These are phyloP conservation scores for Aegilops bicornis DNA, from an alignment of 176 grass and related monocot genomes.

Conservation along the genomic window DNA sequence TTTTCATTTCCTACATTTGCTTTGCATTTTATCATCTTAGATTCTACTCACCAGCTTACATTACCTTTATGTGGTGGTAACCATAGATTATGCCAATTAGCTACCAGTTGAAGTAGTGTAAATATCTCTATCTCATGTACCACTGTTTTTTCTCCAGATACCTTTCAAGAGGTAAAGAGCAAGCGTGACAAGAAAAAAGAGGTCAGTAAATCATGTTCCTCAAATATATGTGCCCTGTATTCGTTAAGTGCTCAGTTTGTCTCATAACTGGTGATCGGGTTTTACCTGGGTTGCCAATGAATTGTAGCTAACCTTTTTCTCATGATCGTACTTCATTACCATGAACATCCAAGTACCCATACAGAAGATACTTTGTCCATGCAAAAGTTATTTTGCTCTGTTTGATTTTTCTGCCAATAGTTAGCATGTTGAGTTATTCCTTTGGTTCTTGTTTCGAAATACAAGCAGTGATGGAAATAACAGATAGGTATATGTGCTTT, in stretches of 20 bases:
- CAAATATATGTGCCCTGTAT: background rate
- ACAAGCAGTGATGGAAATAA: slow-evolving; percentile 23
- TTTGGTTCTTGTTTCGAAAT: slow-evolving; percentile 16
- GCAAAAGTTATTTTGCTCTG: background rate
- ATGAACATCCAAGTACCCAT: background rate
- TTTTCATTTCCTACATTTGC: background rate
- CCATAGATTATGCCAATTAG: background rate
- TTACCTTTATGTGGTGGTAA: background rate
- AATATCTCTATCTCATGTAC: slow-evolving; percentile 35
- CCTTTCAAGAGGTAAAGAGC: slow-evolving; percentile 86
- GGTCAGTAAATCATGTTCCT: slow-evolving; percentile 33
- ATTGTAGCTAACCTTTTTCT: background rate
- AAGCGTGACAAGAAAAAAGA: slow-evolving; percentile 89
- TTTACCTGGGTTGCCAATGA: slow-evolving; percentile 11
- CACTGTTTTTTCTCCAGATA: slow-evolving; percentile 51
- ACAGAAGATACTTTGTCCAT: background rate
- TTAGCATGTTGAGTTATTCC: background rate
- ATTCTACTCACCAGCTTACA: background rate
- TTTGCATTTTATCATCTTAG: background rate
- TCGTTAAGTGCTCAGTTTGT: background rate
- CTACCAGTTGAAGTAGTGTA: background rate
- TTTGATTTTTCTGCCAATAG: background rate
- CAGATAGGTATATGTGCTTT: slow-evolving; percentile 24
- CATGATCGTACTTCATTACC: background rate
- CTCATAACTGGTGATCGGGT: background rate